Evolutionary conservation across 176 grass and related monocot genomes (phyloP).

Genomic region (Triticum dicoccoides): DNA sequence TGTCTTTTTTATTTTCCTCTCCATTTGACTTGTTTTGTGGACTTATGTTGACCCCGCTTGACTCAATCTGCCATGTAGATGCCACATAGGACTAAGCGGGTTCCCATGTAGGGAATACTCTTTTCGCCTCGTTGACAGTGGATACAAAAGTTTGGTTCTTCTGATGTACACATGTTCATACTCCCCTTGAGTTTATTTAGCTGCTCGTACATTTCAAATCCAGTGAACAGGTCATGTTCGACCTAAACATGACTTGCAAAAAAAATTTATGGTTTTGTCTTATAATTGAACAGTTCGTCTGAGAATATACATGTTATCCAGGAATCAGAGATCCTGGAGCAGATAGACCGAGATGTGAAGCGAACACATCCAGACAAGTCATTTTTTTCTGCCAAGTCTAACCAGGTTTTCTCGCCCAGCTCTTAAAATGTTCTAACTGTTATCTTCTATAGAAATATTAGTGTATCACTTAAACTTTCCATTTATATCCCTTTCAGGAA

Average conservation of each 20-base stretch:
- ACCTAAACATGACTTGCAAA: conserved; percentile 1
- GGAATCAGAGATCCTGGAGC: conserved; percentile 82
- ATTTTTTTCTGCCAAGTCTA: conserved; percentile 70
- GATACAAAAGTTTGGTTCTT: too few species aligned
- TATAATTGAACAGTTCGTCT: neutral
- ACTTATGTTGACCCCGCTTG: neutral
- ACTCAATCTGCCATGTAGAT: neutral
- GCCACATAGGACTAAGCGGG: neutral
- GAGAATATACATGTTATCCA: conserved; percentile 36
- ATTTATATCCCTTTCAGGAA: conserved; percentile 53
- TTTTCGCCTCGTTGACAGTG: neutral
- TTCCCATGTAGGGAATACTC: neutral
- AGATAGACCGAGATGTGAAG: conserved; percentile 89
- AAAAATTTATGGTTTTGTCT: neutral
- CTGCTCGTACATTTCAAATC: neutral
- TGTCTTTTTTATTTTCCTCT: neutral
- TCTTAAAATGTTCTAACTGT: conserved; percentile 10
- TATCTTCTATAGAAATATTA: conserved; percentile 8
- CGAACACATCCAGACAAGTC: conserved; percentile 85
- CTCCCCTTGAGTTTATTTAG: neutral
- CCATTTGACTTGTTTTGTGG: neutral
- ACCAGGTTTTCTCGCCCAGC: conserved; percentile 38
- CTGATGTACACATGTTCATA: neutral
- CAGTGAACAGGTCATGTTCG: neutral
- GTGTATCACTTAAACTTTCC: conserved; percentile 18